Base-by-base conservation (phyloP, 345 rosid species). In the Eucalyptus viminalis region DNA sequence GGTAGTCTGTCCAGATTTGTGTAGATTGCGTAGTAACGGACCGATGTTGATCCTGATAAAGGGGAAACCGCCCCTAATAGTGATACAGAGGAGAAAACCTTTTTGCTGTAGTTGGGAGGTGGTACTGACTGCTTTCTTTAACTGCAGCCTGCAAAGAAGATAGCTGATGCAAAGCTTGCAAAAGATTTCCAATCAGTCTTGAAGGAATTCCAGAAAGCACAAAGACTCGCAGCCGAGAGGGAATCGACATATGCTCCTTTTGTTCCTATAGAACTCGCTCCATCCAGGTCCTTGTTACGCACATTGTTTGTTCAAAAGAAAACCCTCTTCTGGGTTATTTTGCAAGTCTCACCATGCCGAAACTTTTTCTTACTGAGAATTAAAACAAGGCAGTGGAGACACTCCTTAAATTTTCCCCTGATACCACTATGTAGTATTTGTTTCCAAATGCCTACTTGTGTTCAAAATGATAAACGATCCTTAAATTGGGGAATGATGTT, bases 121-220 rank as follows among this genome's bases (percentile, higher is more conserved):
- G 83, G 80, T 27, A 14, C 86, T 49, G 51, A 40, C 49, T 22
- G 51, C 45, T 45, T n/a, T 72, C 29, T 72, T 80, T 60, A 34
- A 47, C 76, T 80, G 54, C 91, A 90, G 91, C 95, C 95, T 87
- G 95, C 93, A 93, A 97, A 98, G 95, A 98, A 97, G 94, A 94
- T 98, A 85, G 96, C 97, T 25, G 98, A 98, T 92, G 99, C 98
- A 87, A 98, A 98, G 93, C 98, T 98, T 90, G 99, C 99, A n/a
- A 98, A 97, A 89, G 99, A 98, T 92, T 97, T 98, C 92, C 97
- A 98, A 93, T 93, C 96, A 56, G 99, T 97, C 90, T 89, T 98
- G 93, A 97, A 94, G 92, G 99, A 98, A 93, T 98, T 97, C 92
- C 99, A 96, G 93, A 98, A 97, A 92, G 99, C 99, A 87, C 99